These are phyloP conservation scores for Xylaria telfairii DNA, from an alignment of 495 filamentous ascomycete genomes.

Conservation along the genomic window DNA sequence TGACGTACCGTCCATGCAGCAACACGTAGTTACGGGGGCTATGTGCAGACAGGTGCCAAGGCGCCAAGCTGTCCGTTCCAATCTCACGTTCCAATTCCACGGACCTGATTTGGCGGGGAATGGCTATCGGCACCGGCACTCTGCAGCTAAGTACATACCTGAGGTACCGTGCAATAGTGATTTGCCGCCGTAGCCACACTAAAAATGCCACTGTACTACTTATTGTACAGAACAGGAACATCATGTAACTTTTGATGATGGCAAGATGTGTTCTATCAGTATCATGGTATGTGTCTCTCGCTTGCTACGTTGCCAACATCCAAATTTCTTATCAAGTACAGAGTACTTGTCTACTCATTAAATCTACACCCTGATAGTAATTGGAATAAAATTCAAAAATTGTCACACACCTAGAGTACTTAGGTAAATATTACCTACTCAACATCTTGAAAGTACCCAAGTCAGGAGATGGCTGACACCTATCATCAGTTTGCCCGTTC, in stretches of 20 bases:
- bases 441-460: neutral
- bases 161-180: neutral
- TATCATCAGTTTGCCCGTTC: neutral
- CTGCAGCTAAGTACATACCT: no score
- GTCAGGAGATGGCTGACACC: neutral
- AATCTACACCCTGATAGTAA: neutral
- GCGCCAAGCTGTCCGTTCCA: conserved; percentile 1
- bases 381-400: neutral
- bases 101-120: neutral
- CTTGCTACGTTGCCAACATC: neutral
- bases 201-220: neutral
- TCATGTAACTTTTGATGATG: neutral
- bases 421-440: neutral
- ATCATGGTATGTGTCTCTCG: neutral
- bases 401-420: neutral
- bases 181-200: neutral
- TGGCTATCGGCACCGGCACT: neutral
- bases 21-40: neutral
- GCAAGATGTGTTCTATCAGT: neutral
- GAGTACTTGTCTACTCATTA: no score
- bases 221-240: neutral
- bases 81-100: conserved; percentile 8
- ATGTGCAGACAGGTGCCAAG: neutral
- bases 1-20: conserved; percentile 10
- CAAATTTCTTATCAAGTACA: neutral